Percentiles rank a stretch among this genome's conserved stretches.
Conservation (phyloP, 148 eudicot genomes). For the Camellia japonica region DNA sequence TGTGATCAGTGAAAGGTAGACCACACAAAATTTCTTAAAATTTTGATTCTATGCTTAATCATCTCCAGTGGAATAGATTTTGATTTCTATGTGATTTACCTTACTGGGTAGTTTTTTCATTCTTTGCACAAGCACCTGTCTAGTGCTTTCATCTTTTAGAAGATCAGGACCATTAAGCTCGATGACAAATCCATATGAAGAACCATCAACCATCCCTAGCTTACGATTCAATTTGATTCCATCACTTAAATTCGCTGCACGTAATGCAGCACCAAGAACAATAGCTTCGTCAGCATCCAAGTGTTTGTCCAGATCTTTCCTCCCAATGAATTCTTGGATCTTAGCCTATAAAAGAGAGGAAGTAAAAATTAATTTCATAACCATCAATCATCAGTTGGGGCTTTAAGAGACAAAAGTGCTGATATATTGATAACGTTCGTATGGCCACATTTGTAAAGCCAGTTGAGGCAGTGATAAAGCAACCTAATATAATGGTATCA, state of each 20-base stretch:
- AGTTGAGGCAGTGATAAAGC: background rate
- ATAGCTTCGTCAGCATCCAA: constrained; percentile 96
- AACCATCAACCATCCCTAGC: constrained; percentile 94
- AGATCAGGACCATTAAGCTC: constrained; percentile 80
- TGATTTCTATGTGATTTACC: constrained; percentile 36
- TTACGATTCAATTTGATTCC: constrained; percentile 95
- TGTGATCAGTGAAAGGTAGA: constrained; percentile 11
- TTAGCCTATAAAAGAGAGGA: constrained; percentile 54
- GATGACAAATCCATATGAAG: constrained; percentile 81
- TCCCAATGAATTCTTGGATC: constrained; percentile 90
- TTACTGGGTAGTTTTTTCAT: constrained; percentile 95
- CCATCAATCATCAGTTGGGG: background rate
- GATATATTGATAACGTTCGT: background rate
- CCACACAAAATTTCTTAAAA: background rate
- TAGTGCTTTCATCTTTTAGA: constrained; percentile 69
- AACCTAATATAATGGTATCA: background rate
- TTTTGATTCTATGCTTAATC: background rate
- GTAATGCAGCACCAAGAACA: constrained; percentile 91
- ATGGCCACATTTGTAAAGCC: background rate
- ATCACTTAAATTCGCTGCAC: constrained; percentile 96
- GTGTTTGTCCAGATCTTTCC: constrained; percentile 89
- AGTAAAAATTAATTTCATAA: background rate
- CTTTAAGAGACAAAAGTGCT: background rate
- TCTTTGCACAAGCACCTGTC: constrained; percentile 70
- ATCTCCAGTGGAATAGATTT: background rate